These are phyloP conservation scores for Vaccinium macrocarpon DNA, from an alignment of 148 eudicot species.

Conservation along the genomic window DNA sequence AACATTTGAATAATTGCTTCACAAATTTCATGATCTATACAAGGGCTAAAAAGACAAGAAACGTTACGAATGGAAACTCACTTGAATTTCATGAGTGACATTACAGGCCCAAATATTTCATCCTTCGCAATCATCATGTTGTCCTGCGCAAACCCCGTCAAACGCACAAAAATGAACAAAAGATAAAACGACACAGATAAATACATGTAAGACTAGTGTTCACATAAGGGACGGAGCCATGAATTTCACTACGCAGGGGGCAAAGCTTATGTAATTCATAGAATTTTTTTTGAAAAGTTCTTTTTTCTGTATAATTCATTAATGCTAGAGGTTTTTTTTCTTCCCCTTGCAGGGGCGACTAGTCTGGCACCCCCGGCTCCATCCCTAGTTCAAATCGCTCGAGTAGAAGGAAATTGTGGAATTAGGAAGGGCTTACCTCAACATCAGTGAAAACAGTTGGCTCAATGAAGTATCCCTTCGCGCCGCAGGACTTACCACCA, in stretches of 20 bases:
- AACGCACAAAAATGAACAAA: neutral
- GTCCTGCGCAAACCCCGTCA: slow-evolving; percentile 49
- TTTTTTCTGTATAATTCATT: too few species aligned
- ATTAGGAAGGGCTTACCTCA: slow-evolving; percentile 34
- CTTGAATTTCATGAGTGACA: slow-evolving; percentile 82
- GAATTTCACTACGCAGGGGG: too few species aligned
- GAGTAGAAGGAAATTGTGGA: neutral
- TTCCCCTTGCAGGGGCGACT: too few species aligned
- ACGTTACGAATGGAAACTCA: slow-evolving; percentile 21
- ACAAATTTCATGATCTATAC: neutral
- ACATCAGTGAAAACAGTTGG: slow-evolving; percentile 83
- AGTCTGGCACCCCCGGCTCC: too few species aligned
- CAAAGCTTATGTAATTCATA: too few species aligned
- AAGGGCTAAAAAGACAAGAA: neutral
- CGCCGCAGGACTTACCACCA: slow-evolving; percentile 61
- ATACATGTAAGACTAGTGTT: neutral
- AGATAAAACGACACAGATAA: neutral
- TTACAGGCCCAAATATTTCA: slow-evolving; percentile 88
- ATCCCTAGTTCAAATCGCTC: too few species aligned
- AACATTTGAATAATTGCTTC: too few species aligned
- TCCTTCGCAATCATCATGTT: slow-evolving; percentile 72
- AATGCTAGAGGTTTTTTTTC: too few species aligned
- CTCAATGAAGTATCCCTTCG: slow-evolving; percentile 71
- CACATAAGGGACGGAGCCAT: too few species aligned
- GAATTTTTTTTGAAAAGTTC: too few species aligned